phyloP scores from a whole-genome alignment of 345 rosid genomes.

The Moricandia arvensis region DNA sequence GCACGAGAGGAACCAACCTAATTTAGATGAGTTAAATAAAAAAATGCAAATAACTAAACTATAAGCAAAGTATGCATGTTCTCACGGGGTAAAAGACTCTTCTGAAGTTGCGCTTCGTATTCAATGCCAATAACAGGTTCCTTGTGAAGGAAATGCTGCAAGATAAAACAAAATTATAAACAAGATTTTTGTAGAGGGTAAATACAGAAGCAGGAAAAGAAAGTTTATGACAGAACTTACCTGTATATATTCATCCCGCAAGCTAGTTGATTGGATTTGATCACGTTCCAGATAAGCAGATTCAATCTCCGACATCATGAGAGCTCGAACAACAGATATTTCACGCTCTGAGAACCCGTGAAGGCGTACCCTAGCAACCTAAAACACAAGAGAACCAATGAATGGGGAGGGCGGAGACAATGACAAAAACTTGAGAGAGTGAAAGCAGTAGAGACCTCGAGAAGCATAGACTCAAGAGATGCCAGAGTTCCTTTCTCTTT shows the following conservation, averaged over 20 bases:
- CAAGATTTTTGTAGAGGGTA: not conserved
- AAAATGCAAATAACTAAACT: conserved; percentile 15
- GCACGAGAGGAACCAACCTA: conserved; percentile 21
- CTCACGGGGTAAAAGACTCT: conserved; percentile 85
- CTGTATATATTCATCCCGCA: conserved; percentile 85
- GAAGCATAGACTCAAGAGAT: conserved; percentile 85
- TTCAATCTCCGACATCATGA: conserved; percentile 83
- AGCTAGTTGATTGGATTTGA: conserved; percentile 84
- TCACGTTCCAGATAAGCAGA: conserved; percentile 96
- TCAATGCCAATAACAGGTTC: conserved; percentile 90
- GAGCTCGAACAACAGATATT: conserved; percentile 74
- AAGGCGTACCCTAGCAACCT: conserved; percentile 87
- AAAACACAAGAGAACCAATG: conserved; percentile 22
- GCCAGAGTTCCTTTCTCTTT: conserved; percentile 40
- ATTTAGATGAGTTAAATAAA: not conserved
- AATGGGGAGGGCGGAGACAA: conserved; percentile 12
- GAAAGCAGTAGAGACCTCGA: conserved; percentile 55
- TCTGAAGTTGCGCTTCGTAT: conserved; percentile 86
- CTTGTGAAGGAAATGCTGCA: conserved; percentile 72
- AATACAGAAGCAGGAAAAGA: conserved; percentile 6
- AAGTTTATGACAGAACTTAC: conserved; percentile 39
- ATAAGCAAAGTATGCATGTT: conserved; percentile 26
- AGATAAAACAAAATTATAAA: conserved; percentile 20
- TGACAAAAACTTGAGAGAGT: conserved; percentile 2
- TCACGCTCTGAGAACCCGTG: conserved; percentile 96